Evolutionary conservation across 176 grass and related monocot genomes (phyloP).

Genomic region (Melocanna baccifera): DNA sequence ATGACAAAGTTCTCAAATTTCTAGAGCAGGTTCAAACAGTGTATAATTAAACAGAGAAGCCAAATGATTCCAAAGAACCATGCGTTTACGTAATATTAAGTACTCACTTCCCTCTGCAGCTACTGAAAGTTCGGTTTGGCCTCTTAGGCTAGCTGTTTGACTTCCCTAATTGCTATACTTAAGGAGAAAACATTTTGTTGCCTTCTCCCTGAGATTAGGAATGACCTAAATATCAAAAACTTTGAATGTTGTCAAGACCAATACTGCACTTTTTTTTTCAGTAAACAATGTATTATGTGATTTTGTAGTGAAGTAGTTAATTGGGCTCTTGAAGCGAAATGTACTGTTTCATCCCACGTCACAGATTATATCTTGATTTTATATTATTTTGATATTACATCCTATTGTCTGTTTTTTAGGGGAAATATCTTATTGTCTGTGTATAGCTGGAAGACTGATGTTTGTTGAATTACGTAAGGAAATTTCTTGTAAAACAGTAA

Average conservation of each 20-base stretch:
- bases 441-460: background rate
- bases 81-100: conserved; percentile 1
- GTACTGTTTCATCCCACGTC: background rate
- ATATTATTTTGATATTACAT: background rate
- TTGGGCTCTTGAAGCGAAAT: background rate
- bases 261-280: background rate
- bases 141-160: conserved; percentile 1
- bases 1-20: conserved; percentile 21
- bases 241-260: background rate
- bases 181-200: background rate
- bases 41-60: conserved; percentile 29
- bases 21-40: background rate
- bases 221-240: background rate
- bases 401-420: background rate
- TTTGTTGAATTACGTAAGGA: background rate
- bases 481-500: background rate
- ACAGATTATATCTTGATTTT: background rate
- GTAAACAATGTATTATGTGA: background rate
- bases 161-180: background rate
- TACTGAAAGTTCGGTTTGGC: conserved; percentile 19
- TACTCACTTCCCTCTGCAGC: conserved; percentile 7
- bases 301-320: background rate
- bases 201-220: background rate
- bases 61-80: conserved; percentile 34
- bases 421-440: background rate